Evolutionary conservation across 768 basidiomycete genomes (phyloP).

Genomic region (Artomyces pyxidatus): DNA sequence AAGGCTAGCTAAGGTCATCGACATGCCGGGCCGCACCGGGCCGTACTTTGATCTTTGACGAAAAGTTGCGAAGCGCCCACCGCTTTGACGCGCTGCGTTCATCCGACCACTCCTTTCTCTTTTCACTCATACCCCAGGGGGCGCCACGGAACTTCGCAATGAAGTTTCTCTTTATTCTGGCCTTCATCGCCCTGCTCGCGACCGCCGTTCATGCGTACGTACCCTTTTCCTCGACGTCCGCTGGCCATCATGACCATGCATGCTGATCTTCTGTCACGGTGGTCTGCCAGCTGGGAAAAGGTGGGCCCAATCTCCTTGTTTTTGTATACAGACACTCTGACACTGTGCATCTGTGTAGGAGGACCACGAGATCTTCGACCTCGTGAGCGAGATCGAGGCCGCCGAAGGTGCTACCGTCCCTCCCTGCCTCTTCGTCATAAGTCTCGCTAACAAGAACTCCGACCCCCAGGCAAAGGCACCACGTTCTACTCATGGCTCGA

Average conservation of each 20-base stretch:
- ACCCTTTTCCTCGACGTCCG: not conserved
- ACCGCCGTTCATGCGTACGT: conserved; percentile 56
- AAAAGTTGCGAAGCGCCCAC: no score
- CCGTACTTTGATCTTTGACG: no score
- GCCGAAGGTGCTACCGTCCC: conserved; percentile 53
- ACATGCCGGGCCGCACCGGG: no score
- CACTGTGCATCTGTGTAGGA: conserved; percentile 37
- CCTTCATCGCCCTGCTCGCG: conserved; percentile 43
- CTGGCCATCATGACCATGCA: no score
- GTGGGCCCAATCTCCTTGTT: conserved; percentile 25
- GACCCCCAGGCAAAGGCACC: conserved; percentile 63
- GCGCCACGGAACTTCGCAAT: no score
- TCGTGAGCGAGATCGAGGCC: conserved; percentile 71
- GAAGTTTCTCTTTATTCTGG: conserved; percentile 40
- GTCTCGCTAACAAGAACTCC: not conserved
- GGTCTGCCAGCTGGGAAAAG: conserved; percentile 56
- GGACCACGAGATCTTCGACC: conserved; percentile 95
- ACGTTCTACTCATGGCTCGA: conserved; percentile 95
- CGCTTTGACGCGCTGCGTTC: no score
- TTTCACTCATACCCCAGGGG: no score
- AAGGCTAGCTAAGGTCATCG: no score
- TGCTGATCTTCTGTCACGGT: not conserved
- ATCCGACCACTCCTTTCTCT: no score
- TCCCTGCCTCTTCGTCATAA: not conserved
- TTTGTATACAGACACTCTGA: not conserved